Conservation (phyloP, 2,329 filamentous ascomycete species). For the Epichloe uncinata region DNA sequence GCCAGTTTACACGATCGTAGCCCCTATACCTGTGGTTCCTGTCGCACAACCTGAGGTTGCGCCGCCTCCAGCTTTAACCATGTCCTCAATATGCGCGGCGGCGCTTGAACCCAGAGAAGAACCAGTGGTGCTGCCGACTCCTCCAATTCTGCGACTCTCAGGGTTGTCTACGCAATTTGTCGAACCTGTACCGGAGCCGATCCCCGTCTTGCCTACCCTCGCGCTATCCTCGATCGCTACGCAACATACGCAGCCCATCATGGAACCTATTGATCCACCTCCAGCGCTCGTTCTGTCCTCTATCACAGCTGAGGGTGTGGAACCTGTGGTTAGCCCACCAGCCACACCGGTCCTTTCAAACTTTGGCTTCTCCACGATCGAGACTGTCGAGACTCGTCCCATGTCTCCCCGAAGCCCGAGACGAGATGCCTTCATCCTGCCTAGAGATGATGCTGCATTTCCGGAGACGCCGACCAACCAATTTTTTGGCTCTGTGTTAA, state of each 20-base stretch:
- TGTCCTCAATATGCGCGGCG: slow-evolving; percentile 19
- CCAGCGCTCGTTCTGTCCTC: slow-evolving; percentile 24
- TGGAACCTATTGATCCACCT: slow-evolving; percentile 10
- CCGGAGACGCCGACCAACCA: slow-evolving; percentile 27
- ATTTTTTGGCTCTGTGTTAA: slow-evolving; percentile 31
- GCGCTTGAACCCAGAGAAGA: slow-evolving; percentile 23
- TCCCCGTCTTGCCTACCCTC: slow-evolving; percentile 13
- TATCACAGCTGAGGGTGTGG: slow-evolving; percentile 21
- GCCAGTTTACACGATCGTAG: neutral
- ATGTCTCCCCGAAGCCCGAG: slow-evolving; percentile 36
- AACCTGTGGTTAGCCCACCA: slow-evolving; percentile 21
- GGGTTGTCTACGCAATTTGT: slow-evolving; percentile 23
- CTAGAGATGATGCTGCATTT: slow-evolving; percentile 27
- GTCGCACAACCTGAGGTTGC: neutral
- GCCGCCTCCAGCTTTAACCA: slow-evolving; percentile 11
- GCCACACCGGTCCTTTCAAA: slow-evolving; percentile 15
- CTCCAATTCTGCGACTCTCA: slow-evolving; percentile 20
- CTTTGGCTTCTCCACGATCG: slow-evolving; percentile 31
- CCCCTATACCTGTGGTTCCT: slow-evolving; percentile 1
- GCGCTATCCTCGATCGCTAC: slow-evolving; percentile 19
- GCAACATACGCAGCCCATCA: slow-evolving; percentile 17
- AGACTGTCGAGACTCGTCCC: slow-evolving; percentile 33
- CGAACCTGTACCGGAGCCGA: slow-evolving; percentile 19
- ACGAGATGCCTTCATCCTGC: slow-evolving; percentile 43
- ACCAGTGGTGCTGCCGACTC: slow-evolving; percentile 9